phyloP scores from a whole-genome alignment of 192 early-diverging fungal species.

The Coemansia sp. region DNA sequence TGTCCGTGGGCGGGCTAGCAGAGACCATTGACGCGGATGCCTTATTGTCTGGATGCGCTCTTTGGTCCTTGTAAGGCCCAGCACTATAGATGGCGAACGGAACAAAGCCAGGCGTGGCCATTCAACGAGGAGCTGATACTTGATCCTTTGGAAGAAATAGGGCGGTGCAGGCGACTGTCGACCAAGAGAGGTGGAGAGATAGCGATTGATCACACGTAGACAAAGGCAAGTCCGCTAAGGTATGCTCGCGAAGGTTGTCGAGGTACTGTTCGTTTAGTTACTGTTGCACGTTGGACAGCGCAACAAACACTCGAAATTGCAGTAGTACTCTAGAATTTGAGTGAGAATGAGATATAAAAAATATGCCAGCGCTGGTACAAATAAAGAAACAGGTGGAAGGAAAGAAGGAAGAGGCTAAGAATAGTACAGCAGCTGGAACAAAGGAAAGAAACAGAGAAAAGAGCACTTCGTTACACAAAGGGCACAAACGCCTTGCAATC shows the following conservation, averaged over 20 bases:
- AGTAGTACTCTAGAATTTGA: background rate
- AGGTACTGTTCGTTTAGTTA: background rate
- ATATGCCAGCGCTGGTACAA: background rate
- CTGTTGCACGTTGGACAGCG: background rate
- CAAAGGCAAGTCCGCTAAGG: background rate
- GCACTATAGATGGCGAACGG: constrained; percentile 29
- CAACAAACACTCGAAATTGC: constrained; percentile 1
- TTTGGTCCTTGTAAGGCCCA: constrained; percentile 29
- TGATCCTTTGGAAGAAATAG: background rate
- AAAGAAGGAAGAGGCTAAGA: background rate
- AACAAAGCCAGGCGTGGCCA: constrained; percentile 43
- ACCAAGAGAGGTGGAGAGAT: background rate
- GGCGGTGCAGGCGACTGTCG: background rate
- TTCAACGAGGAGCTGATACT: constrained; percentile 13
- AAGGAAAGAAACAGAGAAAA: background rate
- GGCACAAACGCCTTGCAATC: background rate
- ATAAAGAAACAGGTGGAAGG: background rate
- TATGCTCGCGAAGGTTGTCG: background rate
- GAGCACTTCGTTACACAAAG: background rate
- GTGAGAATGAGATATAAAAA: background rate
- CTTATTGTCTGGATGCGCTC: constrained; percentile 19
- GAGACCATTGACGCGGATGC: constrained; percentile 2
- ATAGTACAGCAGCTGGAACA: background rate
- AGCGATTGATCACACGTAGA: background rate
- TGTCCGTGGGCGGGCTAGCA: background rate